Evolutionary conservation across 1,284 basidiomycete species (phyloP).

Genomic region (Malassezia dermatis): DNA sequence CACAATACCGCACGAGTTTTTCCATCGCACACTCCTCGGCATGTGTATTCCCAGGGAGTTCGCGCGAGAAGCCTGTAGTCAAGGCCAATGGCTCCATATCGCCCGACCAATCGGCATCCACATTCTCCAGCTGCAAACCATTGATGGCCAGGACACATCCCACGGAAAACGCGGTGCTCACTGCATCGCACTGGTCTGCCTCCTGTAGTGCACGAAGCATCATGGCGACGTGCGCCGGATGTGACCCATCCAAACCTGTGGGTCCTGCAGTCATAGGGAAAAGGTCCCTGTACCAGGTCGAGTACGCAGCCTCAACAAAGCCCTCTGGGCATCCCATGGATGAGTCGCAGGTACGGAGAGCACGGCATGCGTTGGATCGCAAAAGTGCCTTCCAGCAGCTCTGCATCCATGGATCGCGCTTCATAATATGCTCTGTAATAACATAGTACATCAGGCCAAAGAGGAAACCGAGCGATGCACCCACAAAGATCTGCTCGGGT

Average conservation of each 20-base stretch:
- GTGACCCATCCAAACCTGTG: slow-evolving; percentile 4
- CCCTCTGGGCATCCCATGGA: slow-evolving; percentile 68
- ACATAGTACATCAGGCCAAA: slow-evolving; percentile 58
- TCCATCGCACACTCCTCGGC: slow-evolving; percentile 87
- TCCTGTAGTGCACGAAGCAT: slow-evolving; percentile 62
- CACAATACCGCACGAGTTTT: slow-evolving; percentile 54
- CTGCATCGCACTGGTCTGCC: slow-evolving; percentile 63
- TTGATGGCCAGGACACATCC: slow-evolving; percentile 68
- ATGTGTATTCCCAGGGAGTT: slow-evolving; percentile 84
- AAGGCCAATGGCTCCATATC: slow-evolving; percentile 50
- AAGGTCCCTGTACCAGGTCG: slow-evolving; percentile 52
- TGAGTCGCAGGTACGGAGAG: slow-evolving; percentile 65
- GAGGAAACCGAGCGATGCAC: slow-evolving; percentile 57
- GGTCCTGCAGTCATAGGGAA: slow-evolving; percentile 44
- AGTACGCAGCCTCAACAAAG: slow-evolving; percentile 60
- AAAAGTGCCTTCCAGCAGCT: neutral
- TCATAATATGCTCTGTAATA: slow-evolving; percentile 53
- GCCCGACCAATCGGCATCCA: neutral
- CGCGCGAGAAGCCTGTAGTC: slow-evolving; percentile 77
- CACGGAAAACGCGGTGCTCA: slow-evolving; percentile 81
- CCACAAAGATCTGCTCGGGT: slow-evolving; percentile 62
- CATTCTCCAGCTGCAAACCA: neutral
- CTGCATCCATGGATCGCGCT: neutral
- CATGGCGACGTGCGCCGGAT: slow-evolving; percentile 47
- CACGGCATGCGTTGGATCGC: slow-evolving; percentile 44